These are phyloP conservation scores for Sinapis alba DNA, from an alignment of 441 rosid species.

Conservation along the genomic window DNA sequence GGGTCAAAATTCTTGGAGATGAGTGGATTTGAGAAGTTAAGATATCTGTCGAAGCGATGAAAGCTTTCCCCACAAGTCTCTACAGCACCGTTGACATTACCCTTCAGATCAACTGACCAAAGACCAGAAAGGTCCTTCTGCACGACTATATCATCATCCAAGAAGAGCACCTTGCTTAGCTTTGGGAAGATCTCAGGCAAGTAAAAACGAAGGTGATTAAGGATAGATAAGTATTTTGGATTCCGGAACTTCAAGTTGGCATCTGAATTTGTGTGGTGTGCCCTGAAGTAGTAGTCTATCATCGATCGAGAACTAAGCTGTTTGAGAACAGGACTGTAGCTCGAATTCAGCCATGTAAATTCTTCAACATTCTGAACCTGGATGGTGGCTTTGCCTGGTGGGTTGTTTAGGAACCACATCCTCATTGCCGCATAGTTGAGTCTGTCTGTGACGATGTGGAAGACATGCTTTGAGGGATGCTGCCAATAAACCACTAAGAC, in stretches of 20 bases:
- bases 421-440: conserved; percentile 48
- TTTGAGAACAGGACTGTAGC: conserved; percentile 95
- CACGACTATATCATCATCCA: conserved; percentile 95
- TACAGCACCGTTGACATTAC: conserved; percentile 95
- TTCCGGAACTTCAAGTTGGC: conserved; percentile 89
- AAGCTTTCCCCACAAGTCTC: conserved; percentile 97
- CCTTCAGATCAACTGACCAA: conserved; percentile 90
- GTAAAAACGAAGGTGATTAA: conserved; percentile 96
- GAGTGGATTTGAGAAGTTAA: conserved; percentile 71
- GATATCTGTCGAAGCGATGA: conserved; percentile 95
- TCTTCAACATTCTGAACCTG: conserved; percentile 50
- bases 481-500: conserved; percentile 28
- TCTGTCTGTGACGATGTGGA: conserved; percentile 50
- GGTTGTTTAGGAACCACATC: conserved; percentile 49
- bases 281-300: conserved; percentile 91
- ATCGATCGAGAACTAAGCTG: conserved; percentile 83
- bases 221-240: conserved; percentile 90
- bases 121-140: conserved; percentile 85
- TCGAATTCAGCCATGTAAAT: conserved; percentile 86
- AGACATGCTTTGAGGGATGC: conserved; percentile 49
- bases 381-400: conserved; percentile 44
- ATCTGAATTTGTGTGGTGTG: conserved; percentile 76
- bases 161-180: conserved; percentile 83
- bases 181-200: conserved; percentile 95
- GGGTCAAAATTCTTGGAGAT: conserved; percentile 49